Evolutionary conservation across 441 rosid genomes (phyloP).

Genomic region (Populus trichocarpa): DNA sequence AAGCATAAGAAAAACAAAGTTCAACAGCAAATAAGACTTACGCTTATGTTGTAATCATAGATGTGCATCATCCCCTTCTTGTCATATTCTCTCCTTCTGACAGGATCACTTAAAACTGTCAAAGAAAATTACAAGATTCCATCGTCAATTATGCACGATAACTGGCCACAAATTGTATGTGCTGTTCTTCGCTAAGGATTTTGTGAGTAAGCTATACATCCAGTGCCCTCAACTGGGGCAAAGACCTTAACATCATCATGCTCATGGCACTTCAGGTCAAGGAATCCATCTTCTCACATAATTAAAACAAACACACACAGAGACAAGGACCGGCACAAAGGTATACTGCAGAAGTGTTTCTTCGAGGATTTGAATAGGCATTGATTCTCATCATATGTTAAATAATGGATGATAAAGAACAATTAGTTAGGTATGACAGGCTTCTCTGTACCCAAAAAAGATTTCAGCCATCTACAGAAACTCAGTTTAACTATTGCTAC

Average conservation of each 20-base stretch:
- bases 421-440: neutral
- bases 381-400: neutral
- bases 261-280: neutral
- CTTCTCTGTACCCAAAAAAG: neutral
- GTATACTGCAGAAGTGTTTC: neutral
- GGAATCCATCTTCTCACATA: neutral
- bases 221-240: neutral
- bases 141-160: constrained; percentile 1
- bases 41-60: constrained; percentile 53
- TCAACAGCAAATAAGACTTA: constrained; percentile 19
- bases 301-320: neutral
- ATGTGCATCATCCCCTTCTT: constrained; percentile 55
- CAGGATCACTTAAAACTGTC: constrained; percentile 79
- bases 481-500: neutral
- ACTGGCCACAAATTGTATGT: neutral
- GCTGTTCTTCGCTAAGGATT: neutral
- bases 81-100: constrained; percentile 71
- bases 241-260: neutral
- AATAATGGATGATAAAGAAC: neutral
- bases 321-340: neutral
- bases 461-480: neutral
- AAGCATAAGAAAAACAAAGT: neutral
- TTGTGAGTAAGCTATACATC: neutral
- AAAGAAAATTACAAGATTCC: constrained; percentile 17
- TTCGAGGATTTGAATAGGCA: neutral